Evolutionary conservation across 2,329 filamentous ascomycete genomes (phyloP), one percentile per base, ranked within the genome.

Genomic region (Colletotrichum plurivorum): DNA sequence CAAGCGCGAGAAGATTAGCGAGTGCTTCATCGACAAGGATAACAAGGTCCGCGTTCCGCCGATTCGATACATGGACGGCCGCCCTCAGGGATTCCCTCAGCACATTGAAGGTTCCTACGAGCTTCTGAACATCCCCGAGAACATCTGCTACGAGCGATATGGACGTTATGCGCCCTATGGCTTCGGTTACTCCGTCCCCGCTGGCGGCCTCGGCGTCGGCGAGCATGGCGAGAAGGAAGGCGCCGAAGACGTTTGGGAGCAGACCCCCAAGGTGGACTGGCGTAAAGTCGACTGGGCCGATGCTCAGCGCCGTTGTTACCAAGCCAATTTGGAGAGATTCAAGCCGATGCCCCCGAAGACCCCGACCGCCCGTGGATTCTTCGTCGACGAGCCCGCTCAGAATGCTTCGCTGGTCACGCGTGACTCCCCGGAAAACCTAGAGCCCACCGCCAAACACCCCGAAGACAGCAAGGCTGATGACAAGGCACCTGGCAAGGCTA

Each of bases 141-240:
- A 97, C 75, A 89, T 98, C 54, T 99, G 96, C 82, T 98, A 97
- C 76, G 96, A 99, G 73, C 88, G 96, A 2, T 97, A 93, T 77
- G 95, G 95, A 3, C 89, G 94, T 71, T 89, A 96, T 36, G 95
- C 94, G 0, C 93, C 95, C 0, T 99, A 99, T 74, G 95, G 95
- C 0, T 89, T 94, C 70, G 95, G 95, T 9, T 98, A 98, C 78
- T 93, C 92, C 39, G 84, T 87, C 41, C 90, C 90, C 67, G 90
- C 87, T 72, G 95, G 95, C 13, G 95, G 95, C 2, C 90, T 92
- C 27, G 94, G 95, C 5, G 90, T 93, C n/a, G 95, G 94, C 12
- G 88, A 97, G 79, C 90, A 94, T 74, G 94, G 94, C 22, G 93
- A 98, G 71, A 90, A 87, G 57, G 93, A 96, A 72, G 95, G 94